Evolutionary conservation across 495 filamentous ascomycete species (phyloP), one percentile per base, ranked within the genome.

Genomic region (Darksidea phi): DNA sequence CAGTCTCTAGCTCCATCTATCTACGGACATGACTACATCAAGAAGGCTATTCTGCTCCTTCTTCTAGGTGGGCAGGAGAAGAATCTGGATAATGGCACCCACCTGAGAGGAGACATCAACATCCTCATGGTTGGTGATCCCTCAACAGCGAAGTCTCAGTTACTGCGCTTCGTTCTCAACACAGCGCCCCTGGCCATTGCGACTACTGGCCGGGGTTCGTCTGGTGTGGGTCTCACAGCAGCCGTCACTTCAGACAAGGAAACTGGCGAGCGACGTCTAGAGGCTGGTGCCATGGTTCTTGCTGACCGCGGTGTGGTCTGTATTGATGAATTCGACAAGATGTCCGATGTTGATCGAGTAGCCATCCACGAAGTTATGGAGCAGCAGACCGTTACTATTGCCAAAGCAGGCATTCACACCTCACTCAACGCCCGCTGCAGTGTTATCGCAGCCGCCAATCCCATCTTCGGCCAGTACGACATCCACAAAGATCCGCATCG

Each of bases 321-420:
- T 76, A 99, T 99, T 67, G 94, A 99, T 73, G 94, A 99, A 73
- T 99, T 99, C 71, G 94, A 99, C 76, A 99, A 99, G 76, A 99
- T 99, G 94, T 95, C 89, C 63, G 94, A 97, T 73, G 87, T 97
- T 37, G 94, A 99, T 73, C 86, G 94, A 65, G 94, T 99, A 20
- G 94, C 94, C 47, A 99, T 99, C 68, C 94, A 99, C 82, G 94
- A 99, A 90, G 94, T 99, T 56, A 99, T 99, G 94, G 94, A 99
- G 75, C 94, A 99, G 77, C 94, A 99, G 72, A 99, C 94, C 0
- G 94, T 99, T 59, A 99, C 94, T 25, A 97, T 99, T 68, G 94
- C 94, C 25, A 99, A 99, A 76, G 94, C 94, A 4, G 94, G 94
- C 64, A 99, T 99, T 48, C 94, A 99, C 75, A 99, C 94, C 6